Evolutionary conservation across 495 filamentous ascomycete species (phyloP), one percentile per base, ranked within the genome.

Genomic region (Hypoxylon intermedium): DNA sequence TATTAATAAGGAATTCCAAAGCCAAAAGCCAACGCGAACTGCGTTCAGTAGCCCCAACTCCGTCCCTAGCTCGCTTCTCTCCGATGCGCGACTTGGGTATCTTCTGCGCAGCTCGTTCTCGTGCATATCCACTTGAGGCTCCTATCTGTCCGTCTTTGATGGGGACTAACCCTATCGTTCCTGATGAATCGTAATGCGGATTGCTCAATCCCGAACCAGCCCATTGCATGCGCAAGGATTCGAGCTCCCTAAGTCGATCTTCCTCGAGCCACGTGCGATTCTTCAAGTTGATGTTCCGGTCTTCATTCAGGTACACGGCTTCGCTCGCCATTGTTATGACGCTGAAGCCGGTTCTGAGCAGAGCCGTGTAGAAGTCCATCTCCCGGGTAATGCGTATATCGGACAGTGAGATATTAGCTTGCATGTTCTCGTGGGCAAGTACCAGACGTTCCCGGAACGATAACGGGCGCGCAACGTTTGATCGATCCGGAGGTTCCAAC

Each of bases 291-390:
- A 98, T 85, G n/a, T 77, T 76, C 21, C 82, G 82, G 9, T 92
- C 92, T 75, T 98, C 94, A 47, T 96, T 93, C 16, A 98, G 80
- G 68, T 95, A 98, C 0, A 98, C 95, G 0, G 94, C 93, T 70
- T 98, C 92, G 58, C 90, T 95, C 0, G 95, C 94, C 61, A 93
- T 91, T 0, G 91, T 96, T 43, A 98, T 82, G 30, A 91, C 86
- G 13, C 84, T 83, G 63, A 96, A 98, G 0, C 94, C 94, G 26
- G 89, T 81, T 43, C 91, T 87, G 12, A 98, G 82, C 6, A 98
- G 79, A 0, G 91, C 87, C 0, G 90, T 96, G 69, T 97, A 98
- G 72, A 98, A 97, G 65, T 98, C 95, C 75, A 97, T 93, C 43
- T 88, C 83, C 81, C 87, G 85, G 13, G 86, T 88, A 38, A 98